A percentile compares a stretch with the other conserved stretches of the same genome.
These are phyloP conservation scores for Phragmites australis DNA, from an alignment of 176 grass and related monocot genomes.

Conservation along the genomic window DNA sequence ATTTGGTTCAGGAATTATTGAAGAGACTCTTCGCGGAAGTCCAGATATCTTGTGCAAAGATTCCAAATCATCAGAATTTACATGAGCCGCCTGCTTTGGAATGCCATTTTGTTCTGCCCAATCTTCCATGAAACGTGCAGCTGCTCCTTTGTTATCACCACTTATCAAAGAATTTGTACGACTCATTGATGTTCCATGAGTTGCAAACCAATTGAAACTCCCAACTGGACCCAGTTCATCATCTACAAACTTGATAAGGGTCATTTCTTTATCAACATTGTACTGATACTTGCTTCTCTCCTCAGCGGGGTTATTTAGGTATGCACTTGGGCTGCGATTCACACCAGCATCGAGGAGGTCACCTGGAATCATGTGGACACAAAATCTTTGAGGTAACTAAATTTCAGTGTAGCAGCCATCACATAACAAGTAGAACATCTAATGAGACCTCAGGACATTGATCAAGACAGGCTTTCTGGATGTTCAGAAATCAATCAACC, in stretches of 20 bases:
- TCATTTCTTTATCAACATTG: constrained; percentile 95
- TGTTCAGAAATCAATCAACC: not conserved
- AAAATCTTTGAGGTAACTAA: constrained; percentile 14
- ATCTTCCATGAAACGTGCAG: constrained; percentile 97
- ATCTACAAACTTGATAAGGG: constrained; percentile 87
- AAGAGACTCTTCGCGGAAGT: constrained; percentile 71
- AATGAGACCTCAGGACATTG: not conserved
- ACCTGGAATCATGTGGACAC: constrained; percentile 56
- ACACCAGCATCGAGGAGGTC: constrained; percentile 78
- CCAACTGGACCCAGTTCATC: constrained; percentile 74
- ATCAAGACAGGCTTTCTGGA: constrained; percentile 7
- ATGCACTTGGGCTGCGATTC: constrained; percentile 92
- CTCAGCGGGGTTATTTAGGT: constrained; percentile 80
- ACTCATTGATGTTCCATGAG: constrained; percentile 98
- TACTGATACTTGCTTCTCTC: constrained; percentile 73
- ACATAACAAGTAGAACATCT: constrained; percentile 2
- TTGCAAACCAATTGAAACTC: constrained; percentile 98
- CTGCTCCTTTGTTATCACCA: constrained; percentile 96
- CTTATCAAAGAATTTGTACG: constrained; percentile 92
- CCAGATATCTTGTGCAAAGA: constrained; percentile 36
- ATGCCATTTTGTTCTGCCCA: constrained; percentile 74
- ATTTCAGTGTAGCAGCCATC: constrained; percentile 16
- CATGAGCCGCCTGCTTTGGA: constrained; percentile 35
- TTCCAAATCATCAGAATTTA: constrained; percentile 36
- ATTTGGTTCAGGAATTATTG: constrained; percentile 82